Base-by-base conservation (phyloP, 257 asterid genomes). In the Ilex aquifolium region DNA sequence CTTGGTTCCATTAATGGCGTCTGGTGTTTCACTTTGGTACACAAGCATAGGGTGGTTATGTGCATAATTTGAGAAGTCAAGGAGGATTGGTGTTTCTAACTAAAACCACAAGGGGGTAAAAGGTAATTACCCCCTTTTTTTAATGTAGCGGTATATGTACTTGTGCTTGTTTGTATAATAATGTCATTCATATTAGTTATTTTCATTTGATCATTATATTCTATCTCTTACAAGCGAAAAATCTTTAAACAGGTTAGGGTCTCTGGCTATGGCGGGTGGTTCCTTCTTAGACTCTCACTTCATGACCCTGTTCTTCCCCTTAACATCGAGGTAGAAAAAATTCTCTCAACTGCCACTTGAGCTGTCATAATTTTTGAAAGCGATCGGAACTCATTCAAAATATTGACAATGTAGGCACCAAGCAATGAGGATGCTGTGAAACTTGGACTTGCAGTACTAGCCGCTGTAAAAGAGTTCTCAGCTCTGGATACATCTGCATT, bases 241-340 rank as follows among this genome's bases (percentile, higher is more conserved):
- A 36, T 36, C 8, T 61, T 7, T 60, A 54, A 77, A 66, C 77
- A 93, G 97, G 82, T 90, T 49, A 81, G 99, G 72, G 96, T 81
- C 69, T 90, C 99, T 31, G 97, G 96, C 62, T 83, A 73, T 73
- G 99, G 96, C n/a, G 99, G 99, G 63, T 93, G 99, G 99, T 85
- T 93, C 79, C 97, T 93, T 58, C 78, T 90, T 79, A 85, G 99
- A 64, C 99, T 90, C 61, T 93, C 97, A 55, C 99, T 93, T 65
- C 99, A 93, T 42, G 99, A 93, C 78, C 99, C 97, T 2, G 97
- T 93, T 71, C 75, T 93, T 67, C 96, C 99, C 61, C 97, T 93
- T 16, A 93, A 93, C 64, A 87, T 93, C 30, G 99, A 93, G 99
- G 99, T 93, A 69, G 65, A 56, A 17, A 39, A 29, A 49, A 44